These are phyloP conservation scores for Henningerozyma blattae DNA, from an alignment of 805 yeast genomes.

Conservation along the genomic window DNA sequence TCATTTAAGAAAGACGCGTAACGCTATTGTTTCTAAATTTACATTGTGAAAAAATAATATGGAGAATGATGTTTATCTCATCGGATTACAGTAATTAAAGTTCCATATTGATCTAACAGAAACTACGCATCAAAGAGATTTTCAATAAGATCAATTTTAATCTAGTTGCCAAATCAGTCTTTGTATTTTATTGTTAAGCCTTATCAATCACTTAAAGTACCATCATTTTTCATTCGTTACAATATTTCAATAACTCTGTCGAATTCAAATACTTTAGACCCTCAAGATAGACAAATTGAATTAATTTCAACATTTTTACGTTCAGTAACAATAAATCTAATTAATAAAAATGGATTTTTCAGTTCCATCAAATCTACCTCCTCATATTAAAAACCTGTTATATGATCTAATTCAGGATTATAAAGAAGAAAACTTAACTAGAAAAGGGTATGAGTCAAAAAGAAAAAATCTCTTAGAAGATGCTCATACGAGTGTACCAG, in stretches of 20 bases:
- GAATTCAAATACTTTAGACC: background rate
- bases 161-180: no score
- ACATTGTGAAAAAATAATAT: no score
- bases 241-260: background rate
- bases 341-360: slow-evolving; percentile 39
- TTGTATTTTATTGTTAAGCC: no score
- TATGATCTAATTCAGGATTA: slow-evolving; percentile 36
- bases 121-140: no score
- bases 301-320: background rate
- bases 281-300: background rate
- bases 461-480: slow-evolving; percentile 23
- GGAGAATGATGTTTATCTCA: no score
- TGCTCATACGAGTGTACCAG: background rate
- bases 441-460: slow-evolving; percentile 57
- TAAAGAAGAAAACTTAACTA: slow-evolving; percentile 60
- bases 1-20: no score
- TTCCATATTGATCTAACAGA: no score
- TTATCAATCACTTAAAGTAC: no score
- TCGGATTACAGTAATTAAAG: no score
- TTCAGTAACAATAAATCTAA: background rate
- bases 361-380: slow-evolving; percentile 32
- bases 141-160: no score
- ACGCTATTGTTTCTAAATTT: no score
- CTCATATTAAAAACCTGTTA: slow-evolving; percentile 26
- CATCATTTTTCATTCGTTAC: no score